Percentiles rank a stretch among this genome's conserved stretches.
phyloP scores from a whole-genome alignment of 345 rosid genomes.

The Adansonia digitata region DNA sequence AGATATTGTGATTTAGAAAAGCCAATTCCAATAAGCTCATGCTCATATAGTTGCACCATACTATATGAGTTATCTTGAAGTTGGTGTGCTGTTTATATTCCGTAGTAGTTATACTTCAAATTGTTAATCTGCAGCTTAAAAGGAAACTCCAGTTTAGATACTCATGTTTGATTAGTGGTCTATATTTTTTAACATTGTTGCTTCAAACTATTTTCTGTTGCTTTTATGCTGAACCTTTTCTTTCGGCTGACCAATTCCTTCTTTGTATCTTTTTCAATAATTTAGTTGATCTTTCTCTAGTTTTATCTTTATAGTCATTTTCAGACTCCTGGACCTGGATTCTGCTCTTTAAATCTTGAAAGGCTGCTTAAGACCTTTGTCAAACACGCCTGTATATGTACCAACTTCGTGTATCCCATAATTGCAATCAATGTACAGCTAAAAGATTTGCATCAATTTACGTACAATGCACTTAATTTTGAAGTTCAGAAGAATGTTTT shows the following conservation, averaged over 20 bases:
- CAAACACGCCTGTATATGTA: not conserved
- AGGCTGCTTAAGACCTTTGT: not conserved
- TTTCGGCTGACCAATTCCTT: not conserved
- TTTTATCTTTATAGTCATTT: not conserved
- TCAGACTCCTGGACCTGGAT: not conserved
- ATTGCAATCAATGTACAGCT: not conserved
- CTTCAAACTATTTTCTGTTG: not conserved
- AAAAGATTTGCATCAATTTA: not conserved
- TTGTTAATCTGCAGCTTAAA: not conserved
- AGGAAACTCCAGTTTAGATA: not conserved
- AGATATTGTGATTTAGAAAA: not conserved
- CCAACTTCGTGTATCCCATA: not conserved
- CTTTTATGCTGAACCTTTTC: not conserved
- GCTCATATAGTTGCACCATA: not conserved
- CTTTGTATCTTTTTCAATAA: not conserved
- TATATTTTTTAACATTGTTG: not conserved
- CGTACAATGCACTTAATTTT: not conserved
- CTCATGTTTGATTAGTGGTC: not conserved
- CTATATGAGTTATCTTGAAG: not conserved
- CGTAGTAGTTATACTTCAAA: not conserved
- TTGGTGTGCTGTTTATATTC: not conserved
- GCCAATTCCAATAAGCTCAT: not conserved
- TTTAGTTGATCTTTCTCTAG: not conserved
- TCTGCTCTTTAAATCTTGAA: not conserved
- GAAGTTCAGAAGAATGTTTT: not conserved